These are phyloP conservation scores for Yamadazyma oceani DNA, from an alignment of 1,139 yeast genomes.

Conservation along the genomic window DNA sequence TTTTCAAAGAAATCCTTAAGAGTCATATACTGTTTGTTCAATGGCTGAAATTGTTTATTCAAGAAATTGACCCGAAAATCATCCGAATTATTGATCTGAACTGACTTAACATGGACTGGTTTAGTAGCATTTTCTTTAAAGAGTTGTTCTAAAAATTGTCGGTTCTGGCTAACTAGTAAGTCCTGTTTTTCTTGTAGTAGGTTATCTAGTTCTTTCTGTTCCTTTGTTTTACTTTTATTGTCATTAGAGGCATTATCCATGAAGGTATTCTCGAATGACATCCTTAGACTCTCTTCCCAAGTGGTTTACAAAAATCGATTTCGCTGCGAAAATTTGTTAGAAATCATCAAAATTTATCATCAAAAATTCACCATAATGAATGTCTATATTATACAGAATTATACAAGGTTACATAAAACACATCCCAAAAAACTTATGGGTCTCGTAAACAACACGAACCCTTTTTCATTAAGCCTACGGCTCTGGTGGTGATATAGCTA, in stretches of 20 bases:
- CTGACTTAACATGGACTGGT: conserved; percentile 46
- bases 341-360: conserved; percentile 20
- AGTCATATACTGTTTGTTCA: conserved; percentile 34
- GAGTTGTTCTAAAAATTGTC: conserved; percentile 39
- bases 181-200: conserved; percentile 32
- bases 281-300: conserved; percentile 17
- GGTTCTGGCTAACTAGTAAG: conserved; percentile 39
- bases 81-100: conserved; percentile 57
- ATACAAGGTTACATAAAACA: no score
- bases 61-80: conserved; percentile 54
- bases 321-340: no score
- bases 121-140: conserved; percentile 41
- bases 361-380: neutral
- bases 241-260: conserved; percentile 11
- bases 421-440: no score
- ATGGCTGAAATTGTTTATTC: conserved; percentile 53
- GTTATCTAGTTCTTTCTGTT: conserved; percentile 33
- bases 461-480: conserved; percentile 10
- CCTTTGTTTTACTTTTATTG: conserved; percentile 15
- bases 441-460: no score
- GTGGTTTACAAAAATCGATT: no score
- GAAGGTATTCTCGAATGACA: conserved; percentile 12
- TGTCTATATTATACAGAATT: conserved; percentile 6
- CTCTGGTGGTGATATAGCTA: conserved; percentile 44
- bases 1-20: conserved; percentile 36